Conservation (phyloP, 2,329 filamentous ascomycete genomes). For the Mycocentrospora acerina region DNA sequence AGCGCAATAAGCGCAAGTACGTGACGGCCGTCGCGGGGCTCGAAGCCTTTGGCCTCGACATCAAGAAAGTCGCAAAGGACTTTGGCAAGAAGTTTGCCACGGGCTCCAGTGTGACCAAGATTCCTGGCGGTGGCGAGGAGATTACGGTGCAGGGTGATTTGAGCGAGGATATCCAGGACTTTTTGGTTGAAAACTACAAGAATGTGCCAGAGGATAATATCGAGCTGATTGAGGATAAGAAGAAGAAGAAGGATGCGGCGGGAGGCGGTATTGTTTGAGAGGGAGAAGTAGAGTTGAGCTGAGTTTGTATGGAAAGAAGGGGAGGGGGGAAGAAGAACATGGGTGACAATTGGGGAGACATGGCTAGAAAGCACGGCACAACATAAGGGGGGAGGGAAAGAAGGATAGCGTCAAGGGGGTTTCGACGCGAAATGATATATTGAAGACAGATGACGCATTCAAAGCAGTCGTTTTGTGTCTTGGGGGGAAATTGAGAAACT, state of each 20-base stretch:
- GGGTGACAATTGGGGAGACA: too few relatives aligned
- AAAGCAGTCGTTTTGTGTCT: too few relatives aligned
- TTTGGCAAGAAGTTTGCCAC: constrained; percentile 99
- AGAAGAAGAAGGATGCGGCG: constrained; percentile 65
- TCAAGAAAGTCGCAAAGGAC: constrained; percentile 96
- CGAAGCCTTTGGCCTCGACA: constrained; percentile 84
- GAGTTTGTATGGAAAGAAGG: too few relatives aligned
- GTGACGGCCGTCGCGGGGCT: constrained; percentile 91
- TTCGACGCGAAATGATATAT: too few relatives aligned
- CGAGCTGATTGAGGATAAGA: constrained; percentile 93
- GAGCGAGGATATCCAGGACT: constrained; percentile 91
- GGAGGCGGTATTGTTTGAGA: constrained; percentile 21
- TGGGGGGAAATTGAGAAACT: too few relatives aligned
- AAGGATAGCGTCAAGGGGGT: too few relatives aligned
- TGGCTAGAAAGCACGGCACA: too few relatives aligned
- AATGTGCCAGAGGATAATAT: constrained; percentile 94
- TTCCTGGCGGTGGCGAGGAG: constrained; percentile 82
- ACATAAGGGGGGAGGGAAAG: too few relatives aligned
- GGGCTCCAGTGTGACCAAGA: constrained; percentile 87
- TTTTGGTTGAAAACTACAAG: constrained; percentile 83
- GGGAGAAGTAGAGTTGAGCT: constrained; percentile 3
- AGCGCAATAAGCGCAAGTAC: constrained; percentile 96
- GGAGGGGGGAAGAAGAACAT: too few relatives aligned
- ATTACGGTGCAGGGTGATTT: constrained; percentile 98
- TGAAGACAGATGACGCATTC: too few relatives aligned